Base-by-base conservation (phyloP, 2,329 filamentous ascomycete species). In the Sclerotinia nivalis region DNA sequence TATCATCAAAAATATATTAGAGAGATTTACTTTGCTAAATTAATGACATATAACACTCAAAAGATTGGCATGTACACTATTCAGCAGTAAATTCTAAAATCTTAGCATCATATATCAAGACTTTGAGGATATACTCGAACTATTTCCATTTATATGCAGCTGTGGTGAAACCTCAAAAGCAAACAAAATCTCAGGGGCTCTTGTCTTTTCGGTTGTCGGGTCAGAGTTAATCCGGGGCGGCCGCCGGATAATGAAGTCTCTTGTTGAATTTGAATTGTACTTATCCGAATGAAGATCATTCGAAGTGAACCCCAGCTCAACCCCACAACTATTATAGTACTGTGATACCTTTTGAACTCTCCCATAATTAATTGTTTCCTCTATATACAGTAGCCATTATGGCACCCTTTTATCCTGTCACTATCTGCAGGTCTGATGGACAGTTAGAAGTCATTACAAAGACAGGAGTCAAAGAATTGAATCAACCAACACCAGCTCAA, bases 401-500 rank as follows among this genome's bases (percentile, higher is more conserved):
- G 75, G 69, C 74, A 12, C 70, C 70, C 8, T 76, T 75, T 61
- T 74, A 75, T 58, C 76, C 75, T 20, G 61, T 78, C 15, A 73
- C 70, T 20, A 65, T 75, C 25, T 71, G 66, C 52, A 70, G 77
- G 52, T 76, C 76, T 22, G 77, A 79, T 73, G 77, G 77, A 12
- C 70, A 70, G 61, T 56, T 74, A 18, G 73, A 75, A 50, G 61
- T 73, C 25, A 70, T 70, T 49, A 73, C 70, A 13, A 76, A 71
- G 62, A 66, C 69, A 54, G 75, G 74, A 55, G 60, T 65, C 6
- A 73, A 71, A 62, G 84, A 85, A 74, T 76, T 74, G 45, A 87
- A 87, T 73, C 81, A 82, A 47, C 86, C 86, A 9, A 84, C 82
- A 4, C 77, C 80, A 70, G 80, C 83, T 54, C 85, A 87, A 77